These are phyloP conservation scores for Aspergillus fischeri DNA, from an alignment of 2,329 filamentous ascomycete species.

Conservation along the genomic window DNA sequence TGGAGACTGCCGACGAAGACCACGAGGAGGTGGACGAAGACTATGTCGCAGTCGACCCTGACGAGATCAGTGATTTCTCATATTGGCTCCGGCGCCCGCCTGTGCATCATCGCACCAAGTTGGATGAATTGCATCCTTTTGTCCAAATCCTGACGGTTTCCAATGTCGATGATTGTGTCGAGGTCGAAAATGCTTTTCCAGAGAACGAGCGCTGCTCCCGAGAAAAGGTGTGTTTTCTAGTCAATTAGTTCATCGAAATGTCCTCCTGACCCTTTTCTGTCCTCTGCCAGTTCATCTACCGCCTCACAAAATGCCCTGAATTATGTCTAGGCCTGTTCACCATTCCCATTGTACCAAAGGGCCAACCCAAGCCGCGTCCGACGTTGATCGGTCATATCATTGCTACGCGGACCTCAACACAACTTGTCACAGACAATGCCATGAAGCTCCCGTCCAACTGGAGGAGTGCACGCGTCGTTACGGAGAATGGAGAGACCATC, in stretches of 20 bases:
- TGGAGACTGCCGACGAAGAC: constrained; percentile 25
- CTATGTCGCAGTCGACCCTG: constrained; percentile 40
- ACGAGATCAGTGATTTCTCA: constrained; percentile 37
- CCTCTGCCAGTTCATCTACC: constrained; percentile 64
- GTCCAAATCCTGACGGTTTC: constrained; percentile 64
- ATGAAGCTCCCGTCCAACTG: constrained; percentile 72
- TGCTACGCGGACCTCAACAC: constrained; percentile 63
- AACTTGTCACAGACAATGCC: constrained; percentile 65
- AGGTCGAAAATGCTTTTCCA: constrained; percentile 58
- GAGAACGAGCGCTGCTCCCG: constrained; percentile 53
- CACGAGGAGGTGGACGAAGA: constrained; percentile 37
- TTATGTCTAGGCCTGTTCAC: constrained; percentile 78
- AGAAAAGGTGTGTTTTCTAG: constrained; percentile 53
- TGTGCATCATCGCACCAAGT: constrained; percentile 32
- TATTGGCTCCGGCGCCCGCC: constrained; percentile 41
- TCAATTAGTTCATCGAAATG: background rate
- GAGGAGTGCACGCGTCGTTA: constrained; percentile 44
- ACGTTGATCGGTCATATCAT: constrained; percentile 73
- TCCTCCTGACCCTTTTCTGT: constrained; percentile 7
- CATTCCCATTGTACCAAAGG: constrained; percentile 49
- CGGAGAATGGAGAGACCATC: constrained; percentile 42
- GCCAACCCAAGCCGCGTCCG: constrained; percentile 56
- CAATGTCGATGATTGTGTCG: constrained; percentile 51
- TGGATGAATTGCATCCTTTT: constrained; percentile 65
- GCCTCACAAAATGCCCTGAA: constrained; percentile 69